phyloP scores from a whole-genome alignment of 257 asterid species.

The Nicotiana paniculata region DNA sequence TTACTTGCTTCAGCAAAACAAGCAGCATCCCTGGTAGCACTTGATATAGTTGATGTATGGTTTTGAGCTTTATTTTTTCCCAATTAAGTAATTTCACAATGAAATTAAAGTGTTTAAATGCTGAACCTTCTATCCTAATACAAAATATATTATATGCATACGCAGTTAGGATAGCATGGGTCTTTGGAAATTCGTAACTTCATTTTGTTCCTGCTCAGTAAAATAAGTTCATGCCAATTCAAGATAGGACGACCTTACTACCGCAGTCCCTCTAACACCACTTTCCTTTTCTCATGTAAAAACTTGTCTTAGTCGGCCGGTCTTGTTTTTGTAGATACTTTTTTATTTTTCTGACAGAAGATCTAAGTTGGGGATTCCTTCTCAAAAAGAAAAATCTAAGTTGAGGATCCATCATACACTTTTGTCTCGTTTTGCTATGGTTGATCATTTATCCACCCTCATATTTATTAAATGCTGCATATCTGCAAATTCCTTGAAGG shows the following conservation, averaged over 20 bases:
- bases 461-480: background rate
- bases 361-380: background rate
- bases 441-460: background rate
- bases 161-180: background rate
- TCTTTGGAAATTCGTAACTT: background rate
- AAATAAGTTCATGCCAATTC: background rate
- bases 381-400: background rate
- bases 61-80: background rate
- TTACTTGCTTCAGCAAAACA: slow-evolving; percentile 69
- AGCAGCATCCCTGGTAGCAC: slow-evolving; percentile 64
- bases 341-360: background rate
- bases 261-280: background rate
- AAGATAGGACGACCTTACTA: background rate
- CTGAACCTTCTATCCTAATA: background rate
- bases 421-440: background rate
- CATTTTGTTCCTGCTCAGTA: background rate
- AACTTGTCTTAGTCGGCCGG: background rate
- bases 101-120: background rate
- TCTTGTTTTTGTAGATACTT: background rate
- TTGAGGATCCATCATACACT: background rate
- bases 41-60: slow-evolving; percentile 67
- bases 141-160: background rate
- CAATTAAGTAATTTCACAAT: background rate
- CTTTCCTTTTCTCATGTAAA: background rate
- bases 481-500: background rate